These are phyloP conservation scores for Ceratonia siliqua DNA, from an alignment of 306 rosid species.

Conservation along the genomic window DNA sequence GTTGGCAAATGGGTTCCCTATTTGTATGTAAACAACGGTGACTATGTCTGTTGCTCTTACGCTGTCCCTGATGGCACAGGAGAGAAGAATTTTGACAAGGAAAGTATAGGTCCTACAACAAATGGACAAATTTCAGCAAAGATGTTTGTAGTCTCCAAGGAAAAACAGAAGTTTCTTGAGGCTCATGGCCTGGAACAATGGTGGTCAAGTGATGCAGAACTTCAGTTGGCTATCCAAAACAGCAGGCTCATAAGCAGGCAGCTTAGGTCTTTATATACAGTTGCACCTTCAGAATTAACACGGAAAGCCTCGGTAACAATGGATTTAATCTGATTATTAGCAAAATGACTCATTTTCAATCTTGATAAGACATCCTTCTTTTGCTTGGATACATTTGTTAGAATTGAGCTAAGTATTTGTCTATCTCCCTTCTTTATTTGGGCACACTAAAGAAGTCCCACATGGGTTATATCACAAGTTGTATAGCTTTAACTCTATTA, in stretches of 20 bases:
- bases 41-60: conserved; percentile 88
- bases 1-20: conserved; percentile 82
- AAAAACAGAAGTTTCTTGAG: conserved; percentile 85
- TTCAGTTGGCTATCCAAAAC: conserved; percentile 69
- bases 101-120: conserved; percentile 40
- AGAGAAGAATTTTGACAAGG: conserved; percentile 48
- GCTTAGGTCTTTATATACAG: conserved; percentile 66
- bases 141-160: conserved; percentile 83
- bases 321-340: background rate
- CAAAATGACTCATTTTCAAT: conserved; percentile 27
- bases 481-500: too few relatives aligned
- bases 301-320: conserved; percentile 33
- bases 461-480: too few relatives aligned
- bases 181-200: conserved; percentile 97
- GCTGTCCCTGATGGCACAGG: conserved; percentile 54
- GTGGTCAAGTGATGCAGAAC: conserved; percentile 95
- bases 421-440: too few relatives aligned
- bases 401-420: too few relatives aligned
- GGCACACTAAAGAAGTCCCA: too few relatives aligned
- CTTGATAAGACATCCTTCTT: background rate
- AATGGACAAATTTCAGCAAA: conserved; percentile 65
- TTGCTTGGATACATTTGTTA: too few relatives aligned
- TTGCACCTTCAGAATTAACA: conserved; percentile 48
- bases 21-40: conserved; percentile 86
- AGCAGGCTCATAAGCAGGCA: conserved; percentile 88